Conservation (phyloP, 176 grass and related monocot species). For the Bothriochloa decipiens region DNA sequence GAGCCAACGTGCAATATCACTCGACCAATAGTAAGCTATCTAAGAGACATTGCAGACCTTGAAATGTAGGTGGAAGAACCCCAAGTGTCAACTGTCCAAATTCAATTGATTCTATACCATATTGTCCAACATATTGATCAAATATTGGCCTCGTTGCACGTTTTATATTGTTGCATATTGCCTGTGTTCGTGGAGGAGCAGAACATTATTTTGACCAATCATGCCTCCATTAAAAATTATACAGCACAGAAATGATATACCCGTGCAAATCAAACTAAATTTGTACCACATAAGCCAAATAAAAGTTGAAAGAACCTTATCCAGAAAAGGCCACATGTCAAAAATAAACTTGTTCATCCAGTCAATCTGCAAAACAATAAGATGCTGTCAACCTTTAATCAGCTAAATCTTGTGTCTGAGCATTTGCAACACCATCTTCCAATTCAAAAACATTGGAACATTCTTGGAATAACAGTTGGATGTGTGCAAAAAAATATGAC, state of each 20-base stretch:
- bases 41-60: slow-evolving; percentile 58
- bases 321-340: slow-evolving; percentile 88
- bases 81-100: slow-evolving; percentile 77
- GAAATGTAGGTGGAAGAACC: slow-evolving; percentile 75
- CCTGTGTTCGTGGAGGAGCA: slow-evolving; percentile 48
- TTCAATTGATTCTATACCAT: slow-evolving; percentile 86
- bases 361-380: slow-evolving; percentile 64
- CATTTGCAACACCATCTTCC: neutral
- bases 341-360: slow-evolving; percentile 91
- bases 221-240: slow-evolving; percentile 1
- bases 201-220: neutral
- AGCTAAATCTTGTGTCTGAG: neutral
- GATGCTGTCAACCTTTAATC: slow-evolving; percentile 11
- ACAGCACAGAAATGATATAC: neutral
- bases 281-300: slow-evolving; percentile 46
- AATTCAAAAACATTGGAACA: neutral
- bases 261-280: slow-evolving; percentile 16
- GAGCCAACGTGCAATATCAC: neutral
- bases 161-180: slow-evolving; percentile 83
- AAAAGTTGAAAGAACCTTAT: slow-evolving; percentile 75
- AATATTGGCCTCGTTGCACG: slow-evolving; percentile 66
- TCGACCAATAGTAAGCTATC: neutral
- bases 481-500: neutral
- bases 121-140: slow-evolving; percentile 81
- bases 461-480: neutral